Conservation (phyloP, 495 filamentous ascomycete species). For the Annulohypoxylon stygium region DNA sequence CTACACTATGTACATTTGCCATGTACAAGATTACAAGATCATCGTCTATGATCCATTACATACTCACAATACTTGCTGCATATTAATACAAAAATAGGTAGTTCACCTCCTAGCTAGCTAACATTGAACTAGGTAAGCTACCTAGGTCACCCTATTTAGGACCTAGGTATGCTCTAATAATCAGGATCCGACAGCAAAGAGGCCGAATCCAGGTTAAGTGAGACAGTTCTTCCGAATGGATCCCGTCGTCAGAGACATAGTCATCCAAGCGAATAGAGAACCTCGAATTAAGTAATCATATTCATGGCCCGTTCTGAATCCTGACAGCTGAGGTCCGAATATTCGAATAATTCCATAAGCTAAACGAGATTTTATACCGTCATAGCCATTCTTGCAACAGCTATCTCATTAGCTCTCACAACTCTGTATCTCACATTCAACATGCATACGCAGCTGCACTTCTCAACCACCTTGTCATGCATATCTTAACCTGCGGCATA, state of each 20-base stretch:
- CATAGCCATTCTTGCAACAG: conserved; percentile 30
- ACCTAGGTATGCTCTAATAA: conserved; percentile 21
- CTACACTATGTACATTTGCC: background rate
- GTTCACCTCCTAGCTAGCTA: background rate
- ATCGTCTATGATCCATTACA: background rate
- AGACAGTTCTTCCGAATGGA: conserved; percentile 39
- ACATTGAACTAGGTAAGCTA: background rate
- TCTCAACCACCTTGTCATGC: conserved; percentile 5
- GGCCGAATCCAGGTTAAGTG: conserved; percentile 29
- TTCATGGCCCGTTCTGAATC: background rate
- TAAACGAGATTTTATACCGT: conserved; percentile 15
- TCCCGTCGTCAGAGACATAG: conserved; percentile 39
- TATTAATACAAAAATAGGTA: background rate
- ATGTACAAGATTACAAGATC: background rate
- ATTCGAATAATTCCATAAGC: conserved; percentile 22
- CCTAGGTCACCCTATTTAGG: background rate
- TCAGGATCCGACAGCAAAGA: conserved; percentile 22
- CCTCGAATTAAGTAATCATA: conserved; percentile 36
- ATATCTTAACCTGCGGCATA: background rate
- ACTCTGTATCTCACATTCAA: background rate
- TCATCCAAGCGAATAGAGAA: conserved; percentile 35
- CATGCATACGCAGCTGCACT: background rate
- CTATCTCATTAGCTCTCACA: background rate
- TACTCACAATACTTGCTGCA: background rate
- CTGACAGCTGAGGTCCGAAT: background rate